Evolutionary conservation across 306 rosid genomes (phyloP).

Genomic region (peach (Prunus persica)): DNA sequence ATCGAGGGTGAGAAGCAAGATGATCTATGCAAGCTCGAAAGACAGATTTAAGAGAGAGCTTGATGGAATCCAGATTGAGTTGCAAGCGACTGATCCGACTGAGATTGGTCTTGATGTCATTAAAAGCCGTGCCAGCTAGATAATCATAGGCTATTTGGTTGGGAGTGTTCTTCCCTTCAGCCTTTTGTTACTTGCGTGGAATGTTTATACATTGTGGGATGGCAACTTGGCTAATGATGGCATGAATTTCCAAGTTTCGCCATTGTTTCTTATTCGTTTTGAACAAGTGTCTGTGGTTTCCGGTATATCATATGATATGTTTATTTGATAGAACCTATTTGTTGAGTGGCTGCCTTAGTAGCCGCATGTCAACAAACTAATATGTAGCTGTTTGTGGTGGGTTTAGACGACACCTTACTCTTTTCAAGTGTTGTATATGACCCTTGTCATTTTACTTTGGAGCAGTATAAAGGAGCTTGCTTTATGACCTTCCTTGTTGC

Average conservation of each 20-base stretch:
- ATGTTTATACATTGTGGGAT: slow-evolving; percentile 44
- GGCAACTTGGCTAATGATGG: slow-evolving; percentile 40
- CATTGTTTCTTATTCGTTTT: slow-evolving; percentile 39
- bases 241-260: slow-evolving; percentile 43
- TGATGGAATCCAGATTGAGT: slow-evolving; percentile 79
- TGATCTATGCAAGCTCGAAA: slow-evolving; percentile 91
- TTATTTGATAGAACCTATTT: slow-evolving; percentile 35
- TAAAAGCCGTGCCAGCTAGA: slow-evolving; percentile 64
- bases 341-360: slow-evolving; percentile 38
- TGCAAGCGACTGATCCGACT: slow-evolving; percentile 86
- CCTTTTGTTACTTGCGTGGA: slow-evolving; percentile 34
- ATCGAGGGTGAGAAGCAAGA: slow-evolving; percentile 83
- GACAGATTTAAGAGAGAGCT: slow-evolving; percentile 94
- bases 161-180: slow-evolving; percentile 23
- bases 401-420: slow-evolving; percentile 25
- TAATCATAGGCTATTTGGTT: slow-evolving; percentile 26
- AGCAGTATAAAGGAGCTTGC: slow-evolving; percentile 19
- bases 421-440: slow-evolving; percentile 30
- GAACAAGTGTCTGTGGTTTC: slow-evolving; percentile 38
- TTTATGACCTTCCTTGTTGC: slow-evolving; percentile 10
- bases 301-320: slow-evolving; percentile 48
- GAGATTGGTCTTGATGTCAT: slow-evolving; percentile 83
- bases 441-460: slow-evolving; percentile 29
- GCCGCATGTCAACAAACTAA: slow-evolving; percentile 31
- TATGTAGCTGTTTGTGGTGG: slow-evolving; percentile 40